Evolutionary conservation across 2,329 filamentous ascomycete species (phyloP).

Genomic region (Mycosphaerella arachidis): DNA sequence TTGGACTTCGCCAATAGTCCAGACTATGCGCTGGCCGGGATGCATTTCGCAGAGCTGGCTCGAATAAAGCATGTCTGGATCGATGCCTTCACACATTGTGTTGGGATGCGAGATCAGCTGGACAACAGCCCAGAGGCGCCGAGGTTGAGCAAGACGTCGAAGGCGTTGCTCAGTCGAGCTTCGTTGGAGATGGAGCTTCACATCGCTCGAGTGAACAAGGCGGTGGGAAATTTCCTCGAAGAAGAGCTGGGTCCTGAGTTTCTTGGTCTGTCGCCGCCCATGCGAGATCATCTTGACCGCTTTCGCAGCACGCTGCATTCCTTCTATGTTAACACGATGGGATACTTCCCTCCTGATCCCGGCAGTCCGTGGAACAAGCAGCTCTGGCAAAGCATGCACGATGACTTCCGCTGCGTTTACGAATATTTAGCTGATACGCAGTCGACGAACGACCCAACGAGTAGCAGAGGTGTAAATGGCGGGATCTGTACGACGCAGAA

Average conservation of each 20-base stretch:
- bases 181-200: slow-evolving; percentile 62
- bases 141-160: slow-evolving; percentile 51
- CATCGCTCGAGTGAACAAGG: slow-evolving; percentile 53
- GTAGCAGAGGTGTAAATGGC: slow-evolving; percentile 47
- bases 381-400: slow-evolving; percentile 58
- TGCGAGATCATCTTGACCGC: slow-evolving; percentile 64
- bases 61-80: slow-evolving; percentile 62
- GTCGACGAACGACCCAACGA: slow-evolving; percentile 33
- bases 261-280: slow-evolving; percentile 59
- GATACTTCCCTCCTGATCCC: slow-evolving; percentile 64
- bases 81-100: slow-evolving; percentile 71
- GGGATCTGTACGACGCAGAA: slow-evolving; percentile 68
- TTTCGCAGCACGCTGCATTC: slow-evolving; percentile 66
- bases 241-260: slow-evolving; percentile 64
- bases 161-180: slow-evolving; percentile 60
- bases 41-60: slow-evolving; percentile 65
- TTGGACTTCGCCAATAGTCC: slow-evolving; percentile 61
- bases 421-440: slow-evolving; percentile 63
- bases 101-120: slow-evolving; percentile 67
- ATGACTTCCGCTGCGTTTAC: slow-evolving; percentile 68
- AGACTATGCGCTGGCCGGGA: slow-evolving; percentile 62
- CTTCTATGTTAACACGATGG: slow-evolving; percentile 63
- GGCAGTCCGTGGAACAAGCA: slow-evolving; percentile 53
- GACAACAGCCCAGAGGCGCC: slow-evolving; percentile 56
- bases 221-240: slow-evolving; percentile 64